A percentile compares a stretch with the other conserved stretches of the same genome.
Conservation (phyloP, 768 basidiomycete species). For the Kwoniella sp. region DNA sequence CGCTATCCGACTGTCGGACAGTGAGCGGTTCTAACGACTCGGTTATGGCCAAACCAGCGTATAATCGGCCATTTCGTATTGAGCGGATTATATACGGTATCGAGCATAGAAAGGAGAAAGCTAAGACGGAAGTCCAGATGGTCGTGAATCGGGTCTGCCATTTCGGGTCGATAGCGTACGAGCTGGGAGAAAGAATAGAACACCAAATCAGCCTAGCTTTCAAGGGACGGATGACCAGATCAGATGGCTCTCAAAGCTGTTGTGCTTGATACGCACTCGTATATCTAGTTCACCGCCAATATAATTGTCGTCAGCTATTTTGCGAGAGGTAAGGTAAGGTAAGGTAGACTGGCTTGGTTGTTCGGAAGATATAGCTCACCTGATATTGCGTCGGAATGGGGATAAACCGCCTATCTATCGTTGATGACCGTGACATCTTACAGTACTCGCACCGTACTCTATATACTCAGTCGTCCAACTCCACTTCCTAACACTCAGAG, state of each 20-base stretch:
- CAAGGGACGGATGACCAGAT: no score
- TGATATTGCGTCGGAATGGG: constrained; percentile 27
- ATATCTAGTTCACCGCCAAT: no score
- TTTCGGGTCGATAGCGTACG: constrained; percentile 41
- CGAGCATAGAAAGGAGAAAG: constrained; percentile 31
- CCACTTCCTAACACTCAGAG: no score
- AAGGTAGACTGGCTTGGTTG: no score
- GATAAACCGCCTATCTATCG: constrained; percentile 10
- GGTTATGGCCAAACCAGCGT: constrained; percentile 22
- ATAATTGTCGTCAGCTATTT: no score
- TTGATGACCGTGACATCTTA: background rate
- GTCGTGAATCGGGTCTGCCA: constrained; percentile 48
- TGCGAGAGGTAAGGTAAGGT: no score
- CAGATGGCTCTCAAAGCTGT: no score
- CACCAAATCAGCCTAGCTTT: background rate
- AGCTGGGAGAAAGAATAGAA: constrained; percentile 22
- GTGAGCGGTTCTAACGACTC: constrained; percentile 17
- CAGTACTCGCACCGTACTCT: no score
- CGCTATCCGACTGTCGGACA: no score
- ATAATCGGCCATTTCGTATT: constrained; percentile 20
- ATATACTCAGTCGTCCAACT: no score
- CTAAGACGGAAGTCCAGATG: constrained; percentile 45
- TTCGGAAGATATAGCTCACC: no score
- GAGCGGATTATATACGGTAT: constrained; percentile 35
- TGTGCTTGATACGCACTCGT: constrained; percentile 25